Base-by-base conservation (phyloP, 345 rosid species). In the Ricinus communis region DNA sequence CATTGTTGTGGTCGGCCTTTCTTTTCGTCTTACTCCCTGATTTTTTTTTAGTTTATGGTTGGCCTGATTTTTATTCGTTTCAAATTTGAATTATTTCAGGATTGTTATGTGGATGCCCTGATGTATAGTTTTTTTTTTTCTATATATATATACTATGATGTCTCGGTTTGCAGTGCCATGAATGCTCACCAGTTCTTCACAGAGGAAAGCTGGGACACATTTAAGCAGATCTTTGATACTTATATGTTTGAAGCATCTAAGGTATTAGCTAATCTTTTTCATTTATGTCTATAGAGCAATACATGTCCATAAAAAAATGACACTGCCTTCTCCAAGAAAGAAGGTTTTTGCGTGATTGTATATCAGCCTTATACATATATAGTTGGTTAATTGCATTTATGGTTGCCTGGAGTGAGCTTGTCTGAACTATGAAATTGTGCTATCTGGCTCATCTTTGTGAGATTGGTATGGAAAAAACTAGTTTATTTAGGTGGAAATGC, bases 101-200 rank as follows among this genome's bases (percentile, higher is more conserved):
- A n/a, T 64, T 53, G 49, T 25, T n/a, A 8, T 51, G 19, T 56
- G 50, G 47, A 46, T 45, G 28, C 45, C 6, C 67, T 67, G 18
- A 71, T 61, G 31, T 27, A n/a, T 25, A 28, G 40, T 50, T 67
- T 62, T 53, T 43, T 43, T 25, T 47, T 75, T 24, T 71, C 53
- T 47, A 71, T 60, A 21, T 69, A 75, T 76, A 82, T 69, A 77
- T 80, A 71, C 45, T 55, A 77, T 68, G 67, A 79, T 79, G 45
- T 66, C 65, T 71, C 70, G 75, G 75, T 81, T 80, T 85, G 68
- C 90, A 95, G 97, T 85, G 92, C 88, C 49, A 90, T 92, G 76
- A 90, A 88, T 76, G 93, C 97, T 74, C 97, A 90, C 82, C 93
- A 89, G 87, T 94, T 88, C 84, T 90, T 95, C 74, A 82, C 88